Percentiles rank a stretch among this genome's conserved stretches.
phyloP scores from a whole-genome alignment of 2,329 filamentous ascomycete genomes.

The Mariannaea elegans region DNA sequence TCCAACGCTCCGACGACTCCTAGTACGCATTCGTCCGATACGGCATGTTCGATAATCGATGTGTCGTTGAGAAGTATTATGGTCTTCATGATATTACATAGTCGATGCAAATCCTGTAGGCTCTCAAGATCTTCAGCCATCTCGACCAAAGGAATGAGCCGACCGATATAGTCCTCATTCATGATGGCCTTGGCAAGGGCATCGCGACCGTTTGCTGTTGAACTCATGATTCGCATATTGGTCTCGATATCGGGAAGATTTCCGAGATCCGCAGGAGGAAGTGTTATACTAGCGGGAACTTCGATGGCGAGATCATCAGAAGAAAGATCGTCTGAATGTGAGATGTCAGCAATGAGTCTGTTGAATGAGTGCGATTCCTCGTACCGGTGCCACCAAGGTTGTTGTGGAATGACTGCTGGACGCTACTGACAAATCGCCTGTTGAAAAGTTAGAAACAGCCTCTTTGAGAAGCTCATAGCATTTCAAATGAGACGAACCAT shows the following conservation, averaged over 20 bases:
- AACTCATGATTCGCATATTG: constrained; percentile 81
- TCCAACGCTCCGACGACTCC: constrained; percentile 96
- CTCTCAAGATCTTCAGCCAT: constrained; percentile 93
- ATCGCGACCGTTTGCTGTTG: constrained; percentile 80
- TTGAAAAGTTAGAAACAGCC: constrained; percentile 30
- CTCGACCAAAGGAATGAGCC: constrained; percentile 84
- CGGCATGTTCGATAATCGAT: constrained; percentile 90
- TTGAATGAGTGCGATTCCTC: constrained; percentile 27
- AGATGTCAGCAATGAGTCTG: constrained; percentile 38
- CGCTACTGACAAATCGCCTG: constrained; percentile 90
- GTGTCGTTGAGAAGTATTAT: constrained; percentile 95
- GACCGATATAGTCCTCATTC: constrained; percentile 84
- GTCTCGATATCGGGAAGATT: constrained; percentile 87
- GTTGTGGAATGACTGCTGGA: constrained; percentile 78
- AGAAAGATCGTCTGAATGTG: constrained; percentile 78
- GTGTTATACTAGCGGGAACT: constrained; percentile 71
- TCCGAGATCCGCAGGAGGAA: constrained; percentile 82
- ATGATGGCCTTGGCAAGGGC: constrained; percentile 88
- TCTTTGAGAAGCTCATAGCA: not conserved
- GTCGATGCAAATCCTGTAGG: constrained; percentile 82
- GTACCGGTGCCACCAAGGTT: constrained; percentile 70
- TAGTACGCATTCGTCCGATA: constrained; percentile 87
- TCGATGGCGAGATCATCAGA: constrained; percentile 88
- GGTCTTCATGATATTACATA: constrained; percentile 98
- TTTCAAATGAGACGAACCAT: constrained; percentile 67